Evolutionary conservation across 176 grass and related monocot genomes (phyloP).

Genomic region (Avena atlantica): DNA sequence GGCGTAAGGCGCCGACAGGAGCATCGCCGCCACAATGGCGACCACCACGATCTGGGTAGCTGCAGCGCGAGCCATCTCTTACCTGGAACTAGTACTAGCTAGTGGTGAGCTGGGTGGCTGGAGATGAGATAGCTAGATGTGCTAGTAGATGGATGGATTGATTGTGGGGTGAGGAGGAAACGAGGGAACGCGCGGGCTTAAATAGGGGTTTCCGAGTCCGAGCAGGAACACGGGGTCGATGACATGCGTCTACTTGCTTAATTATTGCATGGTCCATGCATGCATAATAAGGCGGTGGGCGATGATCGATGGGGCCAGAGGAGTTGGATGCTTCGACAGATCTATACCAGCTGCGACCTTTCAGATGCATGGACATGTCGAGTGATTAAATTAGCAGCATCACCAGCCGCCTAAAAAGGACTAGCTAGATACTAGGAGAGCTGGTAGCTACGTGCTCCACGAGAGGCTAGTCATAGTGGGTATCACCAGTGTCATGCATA

Average conservation of each 20-base stretch:
- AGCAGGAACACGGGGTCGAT: background rate
- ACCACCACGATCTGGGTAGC: background rate
- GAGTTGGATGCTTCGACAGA: no score
- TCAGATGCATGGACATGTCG: no score
- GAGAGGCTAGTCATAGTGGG: no score
- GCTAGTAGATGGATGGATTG: background rate
- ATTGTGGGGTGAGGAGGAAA: background rate
- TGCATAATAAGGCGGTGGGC: background rate
- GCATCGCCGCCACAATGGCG: constrained; percentile 15
- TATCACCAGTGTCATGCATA: no score
- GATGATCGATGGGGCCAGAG: background rate
- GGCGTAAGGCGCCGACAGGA: background rate
- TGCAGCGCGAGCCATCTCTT: constrained; percentile 8
- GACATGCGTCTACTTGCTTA: no score
- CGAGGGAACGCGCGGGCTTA: background rate
- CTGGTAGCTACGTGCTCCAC: no score
- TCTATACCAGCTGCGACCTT: no score
- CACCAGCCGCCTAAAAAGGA: no score
- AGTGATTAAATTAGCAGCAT: no score
- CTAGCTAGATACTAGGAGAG: no score
- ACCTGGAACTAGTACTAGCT: background rate
- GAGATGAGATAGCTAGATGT: background rate
- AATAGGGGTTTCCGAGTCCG: background rate
- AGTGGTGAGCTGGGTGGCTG: background rate
- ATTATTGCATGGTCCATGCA: no score